Evolutionary conservation across 1,139 yeast genomes (phyloP), one percentile per base, ranked within the genome.

Genomic region (Geotrichum phurueaensis): DNA sequence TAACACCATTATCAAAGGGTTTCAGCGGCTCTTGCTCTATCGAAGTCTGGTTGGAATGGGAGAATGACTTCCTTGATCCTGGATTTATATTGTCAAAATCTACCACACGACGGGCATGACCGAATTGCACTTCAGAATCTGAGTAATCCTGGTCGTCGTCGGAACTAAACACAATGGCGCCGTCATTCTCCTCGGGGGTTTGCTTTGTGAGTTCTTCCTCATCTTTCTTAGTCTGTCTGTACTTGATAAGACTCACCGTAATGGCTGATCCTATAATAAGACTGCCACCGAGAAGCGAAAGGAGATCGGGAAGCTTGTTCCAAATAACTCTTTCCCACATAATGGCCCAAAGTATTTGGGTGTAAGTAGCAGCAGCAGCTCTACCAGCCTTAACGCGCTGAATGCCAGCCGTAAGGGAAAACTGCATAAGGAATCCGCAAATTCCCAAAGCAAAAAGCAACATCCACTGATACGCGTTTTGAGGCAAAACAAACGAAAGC

Each of bases 361-460:
- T 80, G 72, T 91, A 91, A 5, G 83, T 76, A 81, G 89, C 86
- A 64, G 88, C 79, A 4, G 94, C 80, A 0, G 92, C 91, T 62
- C 89, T 80, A 1, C 91, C 84, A 0, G 97, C 96, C 60, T 81
- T 81, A 64, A 89, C 96, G 62, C 90, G 77, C 71, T 89, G 96
- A 58, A 91, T 81, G 0, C 96, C 97, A 2, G 90, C 85, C 0
- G 97, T 89, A 60, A 89, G 74, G 36, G 86, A 76, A 67, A 85
- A 84, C 71, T 91, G 97, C 84, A 87, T 87, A 60, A 85, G 74
- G 71, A 91, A 91, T 0, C 97, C 97, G 53, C 88, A 80, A 13
- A 86, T 65, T 1, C 97, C 96, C 65, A 89, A 80, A 36, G 81
- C 71, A 1, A 76, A 61, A 65, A 91, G 81, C 39, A 87, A 74